Evolutionary conservation across 1,139 yeast species (phyloP), one percentile per base, ranked within the genome.

Genomic region (Yamadazyma friedrichii): DNA sequence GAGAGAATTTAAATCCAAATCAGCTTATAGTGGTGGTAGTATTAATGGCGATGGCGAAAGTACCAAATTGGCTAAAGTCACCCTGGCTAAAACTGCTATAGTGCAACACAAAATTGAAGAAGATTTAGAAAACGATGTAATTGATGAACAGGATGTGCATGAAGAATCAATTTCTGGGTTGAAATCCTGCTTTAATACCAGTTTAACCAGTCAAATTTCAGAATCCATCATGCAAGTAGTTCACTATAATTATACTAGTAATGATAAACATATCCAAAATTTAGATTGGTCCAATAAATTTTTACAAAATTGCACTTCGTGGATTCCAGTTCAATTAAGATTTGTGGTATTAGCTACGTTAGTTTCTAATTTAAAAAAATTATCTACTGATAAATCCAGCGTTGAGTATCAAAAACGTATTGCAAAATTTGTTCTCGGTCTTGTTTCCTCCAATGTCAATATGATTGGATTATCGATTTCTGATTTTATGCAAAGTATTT

Each of bases 381-480:
- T 59, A 3, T 48, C 67, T 13, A 48, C 53, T 12, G 54, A 60
- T 3, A 40, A 51, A 10, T 47, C 54, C n/a, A 55, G 61, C 10
- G 56, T 62, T 35, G 56, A 56, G 15, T 51, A 64, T n/a, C 82
- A 84, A 52, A 61, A 70, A 8, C 70, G 70, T 32, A 66, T 79
- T 32, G 71, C 87, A 9, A 65, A 67, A 38, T 63, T 81, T 44
- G 70, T 86, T n/a, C 70, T 84, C 15, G 82, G 84, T 1, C 65
- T 93, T 33, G 70, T 91, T n/a, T 75, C 84, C 1, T 84, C 95
- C 0, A 82, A 82, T 31, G 88, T 88, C 34, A 88, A 84, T 56
- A 80, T 91, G 77, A 84, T 89, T 48, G 98, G 98, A 0, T 68
- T 93, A 35, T 86, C 96, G 10, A 87, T 89, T n/a, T 74, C 89